Base-by-base conservation (phyloP, 2,329 filamentous ascomycete species). In the Xylaria sp. region DNA sequence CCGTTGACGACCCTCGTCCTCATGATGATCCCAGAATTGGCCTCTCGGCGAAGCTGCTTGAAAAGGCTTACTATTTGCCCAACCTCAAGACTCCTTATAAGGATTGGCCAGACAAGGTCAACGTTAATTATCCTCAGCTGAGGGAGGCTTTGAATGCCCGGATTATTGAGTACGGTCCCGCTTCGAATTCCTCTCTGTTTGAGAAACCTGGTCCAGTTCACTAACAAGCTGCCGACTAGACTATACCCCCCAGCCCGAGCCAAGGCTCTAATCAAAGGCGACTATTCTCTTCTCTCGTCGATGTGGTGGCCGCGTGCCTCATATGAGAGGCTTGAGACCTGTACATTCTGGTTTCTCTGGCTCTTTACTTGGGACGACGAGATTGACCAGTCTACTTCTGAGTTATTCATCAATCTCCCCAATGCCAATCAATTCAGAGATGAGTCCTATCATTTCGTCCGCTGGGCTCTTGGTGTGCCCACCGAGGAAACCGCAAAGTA, bases 371-470 rank as follows among this genome's bases (percentile, higher is more conserved):
- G 55, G 55, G 55, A 60, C 5, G 55, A 65, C 10, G 55, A 65
- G 37, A 65, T 65, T 15, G 63, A 65, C 41, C 63, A 25, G 41
- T 65, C 63, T 18, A 59, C 48, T 3, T 65, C 55, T 15, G 25
- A 46, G 6, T 55, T 65, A 3, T 65, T 54, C 63, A 9, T 52
- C 0, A 65, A 50, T 15, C 46, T 65, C n/a, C 18, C 63, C 3
- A 50, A 65, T 23, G 46, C 63, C 48, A 48, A 65, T n/a, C 58
- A 46, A 23, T 65, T 65, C 34, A 65, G 63, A 65, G 63, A 65
- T 13, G 55, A 65, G 48, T 59, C 63, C 2, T 65, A 65, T 7
- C 46, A 65, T 37, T 65, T 65, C 13, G 34, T 65, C 52, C 63
- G 63, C 15, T 65, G 57, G 13, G 52, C 55, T 7, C 23, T 54